Evolutionary conservation across 2,329 filamentous ascomycete species (phyloP).

Genomic region (Exophiala sp.): DNA sequence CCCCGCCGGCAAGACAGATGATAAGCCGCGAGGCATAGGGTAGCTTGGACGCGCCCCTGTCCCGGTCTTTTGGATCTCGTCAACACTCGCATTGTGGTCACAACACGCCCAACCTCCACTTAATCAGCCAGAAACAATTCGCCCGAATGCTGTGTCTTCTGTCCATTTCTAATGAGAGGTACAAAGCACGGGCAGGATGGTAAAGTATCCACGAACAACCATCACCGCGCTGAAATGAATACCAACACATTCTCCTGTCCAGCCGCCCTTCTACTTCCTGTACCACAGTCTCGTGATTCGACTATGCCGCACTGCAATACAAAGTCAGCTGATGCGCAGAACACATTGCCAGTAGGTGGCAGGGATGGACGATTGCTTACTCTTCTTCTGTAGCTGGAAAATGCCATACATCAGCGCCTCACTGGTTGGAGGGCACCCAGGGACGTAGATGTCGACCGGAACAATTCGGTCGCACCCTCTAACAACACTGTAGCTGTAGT

Average conservation of each 20-base stretch:
- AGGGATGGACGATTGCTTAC: constrained; percentile 13
- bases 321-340: constrained; percentile 6
- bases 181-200: constrained; percentile 1
- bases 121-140: no score
- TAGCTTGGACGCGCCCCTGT: no score
- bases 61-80: no score
- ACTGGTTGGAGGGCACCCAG: constrained; percentile 57
- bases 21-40: no score
- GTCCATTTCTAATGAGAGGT: constrained; percentile 5
- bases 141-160: no score
- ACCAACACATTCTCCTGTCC: background rate
- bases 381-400: constrained; percentile 72
- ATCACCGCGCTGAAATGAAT: constrained; percentile 2
- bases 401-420: constrained; percentile 56
- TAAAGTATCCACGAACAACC: background rate
- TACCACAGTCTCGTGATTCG: constrained; percentile 51
- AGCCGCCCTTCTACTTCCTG: constrained; percentile 36
- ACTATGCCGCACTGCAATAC: constrained; percentile 39
- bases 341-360: background rate
- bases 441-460: constrained; percentile 74
- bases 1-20: no score
- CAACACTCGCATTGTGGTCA: no score
- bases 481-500: constrained; percentile 75
- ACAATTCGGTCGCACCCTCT: constrained; percentile 71
- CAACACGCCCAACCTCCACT: no score